Evolutionary conservation across 441 rosid species (phyloP).

Genomic region (Euphorbia schlechtendalii): DNA sequence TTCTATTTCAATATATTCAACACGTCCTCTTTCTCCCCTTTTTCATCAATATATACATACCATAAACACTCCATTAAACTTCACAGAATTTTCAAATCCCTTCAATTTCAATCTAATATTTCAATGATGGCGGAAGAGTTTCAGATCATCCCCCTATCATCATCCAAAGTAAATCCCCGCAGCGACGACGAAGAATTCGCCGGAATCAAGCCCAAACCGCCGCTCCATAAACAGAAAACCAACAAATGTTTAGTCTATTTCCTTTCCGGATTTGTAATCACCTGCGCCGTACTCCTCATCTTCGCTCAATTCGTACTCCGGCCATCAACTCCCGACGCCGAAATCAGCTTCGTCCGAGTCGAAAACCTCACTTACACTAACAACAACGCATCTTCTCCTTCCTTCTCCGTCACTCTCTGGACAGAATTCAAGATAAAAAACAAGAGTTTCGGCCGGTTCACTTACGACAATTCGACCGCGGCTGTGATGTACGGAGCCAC

Average conservation of each 20-base stretch:
- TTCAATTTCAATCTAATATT: background rate
- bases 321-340: constrained; percentile 27
- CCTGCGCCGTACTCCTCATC: constrained; percentile 24
- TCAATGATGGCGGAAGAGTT: constrained; percentile 23
- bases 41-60: too few relatives aligned
- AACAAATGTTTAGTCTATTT: constrained; percentile 40
- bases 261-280: constrained; percentile 29
- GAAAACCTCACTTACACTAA: constrained; percentile 17
- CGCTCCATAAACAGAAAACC: constrained; percentile 19
- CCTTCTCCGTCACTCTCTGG: constrained; percentile 34
- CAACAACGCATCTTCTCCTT: constrained; percentile 20
- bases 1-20: too few relatives aligned
- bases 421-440: constrained; percentile 37
- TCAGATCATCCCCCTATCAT: constrained; percentile 24
- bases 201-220: constrained; percentile 1
- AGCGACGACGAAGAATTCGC: constrained; percentile 35
- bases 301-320: constrained; percentile 27
- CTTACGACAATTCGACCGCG: constrained; percentile 26
- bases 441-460: constrained; percentile 46
- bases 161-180: constrained; percentile 23
- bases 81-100: background rate
- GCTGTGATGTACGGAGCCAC: constrained; percentile 25
- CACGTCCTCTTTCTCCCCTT: too few relatives aligned
- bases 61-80: too few relatives aligned
- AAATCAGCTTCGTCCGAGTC: constrained; percentile 9